Conservation (phyloP, 2,329 filamentous ascomycete species). For the Allantophomopsis lycopodina region DNA sequence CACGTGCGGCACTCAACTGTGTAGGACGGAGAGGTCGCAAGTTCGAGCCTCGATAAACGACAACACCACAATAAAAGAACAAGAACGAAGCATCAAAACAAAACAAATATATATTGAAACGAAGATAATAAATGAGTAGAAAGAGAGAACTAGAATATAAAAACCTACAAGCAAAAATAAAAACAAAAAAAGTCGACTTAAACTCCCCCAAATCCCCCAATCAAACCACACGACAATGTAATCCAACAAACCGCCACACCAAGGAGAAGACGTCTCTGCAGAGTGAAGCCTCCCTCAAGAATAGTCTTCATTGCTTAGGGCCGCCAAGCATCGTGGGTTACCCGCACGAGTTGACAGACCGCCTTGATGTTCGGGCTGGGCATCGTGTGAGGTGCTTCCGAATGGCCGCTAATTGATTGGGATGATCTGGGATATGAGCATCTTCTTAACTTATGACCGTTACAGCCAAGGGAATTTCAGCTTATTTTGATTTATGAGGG, state of each 20-base stretch:
- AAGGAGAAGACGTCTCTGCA: slow-evolving; percentile 60
- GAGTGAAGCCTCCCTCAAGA: slow-evolving; percentile 61
- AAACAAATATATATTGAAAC: no score
- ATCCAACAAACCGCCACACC: slow-evolving; percentile 52
- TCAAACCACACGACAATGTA: slow-evolving; percentile 49
- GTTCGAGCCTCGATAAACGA: no score
- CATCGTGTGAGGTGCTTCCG: slow-evolving; percentile 28
- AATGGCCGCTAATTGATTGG: slow-evolving; percentile 16
- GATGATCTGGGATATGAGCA: slow-evolving; percentile 41
- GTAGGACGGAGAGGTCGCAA: no score
- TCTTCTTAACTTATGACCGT: slow-evolving; percentile 44
- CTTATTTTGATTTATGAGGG: slow-evolving; percentile 12
- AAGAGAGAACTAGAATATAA: neutral
- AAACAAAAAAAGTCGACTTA: slow-evolving; percentile 9
- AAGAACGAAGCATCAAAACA: no score
- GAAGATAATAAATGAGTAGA: neutral
- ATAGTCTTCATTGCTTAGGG: slow-evolving; percentile 57
- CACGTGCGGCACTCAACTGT: no score
- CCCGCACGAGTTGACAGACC: slow-evolving; percentile 49
- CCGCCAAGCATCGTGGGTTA: slow-evolving; percentile 47
- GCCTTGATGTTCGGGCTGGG: slow-evolving; percentile 58
- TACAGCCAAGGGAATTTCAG: slow-evolving; percentile 32
- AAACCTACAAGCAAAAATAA: neutral
- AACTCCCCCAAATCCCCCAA: slow-evolving; percentile 17
- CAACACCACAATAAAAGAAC: no score